Evolutionary conservation across 2,329 filamentous ascomycete species (phyloP).

Genomic region (Ophiostoma tasmaniense): DNA sequence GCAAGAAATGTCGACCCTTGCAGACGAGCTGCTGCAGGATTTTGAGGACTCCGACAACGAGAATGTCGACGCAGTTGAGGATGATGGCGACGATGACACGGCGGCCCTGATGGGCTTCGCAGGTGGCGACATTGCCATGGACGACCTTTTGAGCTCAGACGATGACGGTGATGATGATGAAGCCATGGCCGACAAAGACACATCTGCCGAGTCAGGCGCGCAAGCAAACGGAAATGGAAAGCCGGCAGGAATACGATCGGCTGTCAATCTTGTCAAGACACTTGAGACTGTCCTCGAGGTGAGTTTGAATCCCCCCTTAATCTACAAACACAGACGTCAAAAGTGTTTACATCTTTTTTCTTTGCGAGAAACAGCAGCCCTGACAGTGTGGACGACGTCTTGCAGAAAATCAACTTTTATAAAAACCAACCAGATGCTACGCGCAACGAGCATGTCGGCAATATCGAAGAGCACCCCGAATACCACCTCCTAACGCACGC

Average conservation of each 20-base stretch:
- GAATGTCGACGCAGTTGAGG: slow-evolving; percentile 52
- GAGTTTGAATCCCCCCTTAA: slow-evolving; percentile 34
- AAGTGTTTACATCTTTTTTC: slow-evolving; percentile 53
- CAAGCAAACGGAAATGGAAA: slow-evolving; percentile 74
- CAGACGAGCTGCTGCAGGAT: slow-evolving; percentile 85
- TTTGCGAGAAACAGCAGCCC: slow-evolving; percentile 48
- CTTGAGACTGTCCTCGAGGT: slow-evolving; percentile 76
- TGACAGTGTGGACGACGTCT: slow-evolving; percentile 47
- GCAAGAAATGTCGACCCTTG: slow-evolving; percentile 72
- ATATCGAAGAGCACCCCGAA: slow-evolving; percentile 85
- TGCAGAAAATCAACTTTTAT: slow-evolving; percentile 73
- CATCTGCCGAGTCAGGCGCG: slow-evolving; percentile 52
- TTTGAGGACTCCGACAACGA: slow-evolving; percentile 82
- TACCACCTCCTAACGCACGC: slow-evolving; percentile 83
- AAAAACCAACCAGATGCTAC: slow-evolving; percentile 59
- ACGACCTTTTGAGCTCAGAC: slow-evolving; percentile 50
- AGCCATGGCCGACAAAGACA: slow-evolving; percentile 42
- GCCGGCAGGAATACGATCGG: slow-evolving; percentile 66
- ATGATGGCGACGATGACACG: slow-evolving; percentile 38
- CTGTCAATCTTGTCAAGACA: slow-evolving; percentile 72
- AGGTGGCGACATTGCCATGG: slow-evolving; percentile 46
- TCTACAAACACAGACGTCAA: slow-evolving; percentile 28
- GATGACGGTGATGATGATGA: slow-evolving; percentile 47
- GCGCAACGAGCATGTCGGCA: slow-evolving; percentile 59
- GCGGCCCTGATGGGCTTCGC: slow-evolving; percentile 30